Percentiles rank a stretch among this genome's conserved stretches.
Evolutionary conservation across 129 eudicot genomes (phyloP).

Genomic region (Lactuca sativa): DNA sequence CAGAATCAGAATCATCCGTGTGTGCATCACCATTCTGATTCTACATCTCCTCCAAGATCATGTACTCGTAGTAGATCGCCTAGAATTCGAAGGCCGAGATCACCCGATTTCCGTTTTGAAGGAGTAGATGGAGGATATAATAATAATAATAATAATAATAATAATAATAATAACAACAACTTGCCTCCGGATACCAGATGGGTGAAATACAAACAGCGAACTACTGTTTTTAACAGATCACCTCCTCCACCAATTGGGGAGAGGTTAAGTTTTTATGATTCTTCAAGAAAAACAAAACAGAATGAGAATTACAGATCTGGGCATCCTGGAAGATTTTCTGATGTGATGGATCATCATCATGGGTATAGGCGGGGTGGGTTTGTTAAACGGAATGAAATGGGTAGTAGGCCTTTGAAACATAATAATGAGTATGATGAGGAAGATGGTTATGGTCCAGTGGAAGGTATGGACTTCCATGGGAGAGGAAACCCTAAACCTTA

Average conservation of each 20-base stretch:
- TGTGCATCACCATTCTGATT: constrained; percentile 28
- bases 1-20: background rate
- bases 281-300: constrained; percentile 33
- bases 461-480: constrained; percentile 27
- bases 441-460: constrained; percentile 21
- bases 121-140: constrained; percentile 7
- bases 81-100: constrained; percentile 33
- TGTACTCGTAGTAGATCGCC: constrained; percentile 49
- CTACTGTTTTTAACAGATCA: constrained; percentile 31
- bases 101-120: constrained; percentile 37
- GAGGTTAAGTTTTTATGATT: constrained; percentile 20
- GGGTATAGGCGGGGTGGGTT: constrained; percentile 34
- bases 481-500: constrained; percentile 18
- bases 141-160: too few relatives aligned
- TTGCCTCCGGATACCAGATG: constrained; percentile 25
- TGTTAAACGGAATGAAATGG: constrained; percentile 24
- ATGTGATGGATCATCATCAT: constrained; percentile 17
- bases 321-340: constrained; percentile 30
- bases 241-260: constrained; percentile 28
- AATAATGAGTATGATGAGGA: constrained; percentile 15
- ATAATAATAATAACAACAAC: background rate
- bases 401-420: constrained; percentile 13
- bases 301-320: constrained; percentile 29
- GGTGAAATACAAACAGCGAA: constrained; percentile 24
- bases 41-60: constrained; percentile 39